Conservation (phyloP, 75 land plant genomes). For the Picea sitchensis region DNA sequence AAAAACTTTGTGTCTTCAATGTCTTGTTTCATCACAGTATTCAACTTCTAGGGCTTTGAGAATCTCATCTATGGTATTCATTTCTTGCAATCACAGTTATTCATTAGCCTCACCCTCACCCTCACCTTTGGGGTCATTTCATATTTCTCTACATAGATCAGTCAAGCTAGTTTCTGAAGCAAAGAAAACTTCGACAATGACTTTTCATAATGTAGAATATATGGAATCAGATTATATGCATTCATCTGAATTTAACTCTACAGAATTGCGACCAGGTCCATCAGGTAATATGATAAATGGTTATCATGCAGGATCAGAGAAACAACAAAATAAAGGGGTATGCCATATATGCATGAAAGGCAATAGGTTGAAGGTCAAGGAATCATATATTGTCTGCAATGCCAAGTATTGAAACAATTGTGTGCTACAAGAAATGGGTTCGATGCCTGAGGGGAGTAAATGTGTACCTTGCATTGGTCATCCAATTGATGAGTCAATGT, state of each 20-base stretch:
- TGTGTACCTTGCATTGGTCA: constrained; percentile 78
- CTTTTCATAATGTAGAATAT: constrained; percentile 33
- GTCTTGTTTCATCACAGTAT: constrained; percentile 16
- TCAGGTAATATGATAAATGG: neutral
- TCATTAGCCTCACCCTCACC: constrained; percentile 32
- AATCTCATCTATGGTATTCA: constrained; percentile 34
- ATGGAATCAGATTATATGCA: constrained; percentile 7
- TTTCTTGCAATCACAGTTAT: constrained; percentile 27
- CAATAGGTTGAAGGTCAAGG: constrained; percentile 62
- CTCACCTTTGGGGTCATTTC: constrained; percentile 14
- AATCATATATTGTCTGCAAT: constrained; percentile 76
- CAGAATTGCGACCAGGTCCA: neutral
- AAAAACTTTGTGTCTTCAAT: constrained; percentile 1
- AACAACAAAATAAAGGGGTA: constrained; percentile 48
- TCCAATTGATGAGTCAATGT: constrained; percentile 66
- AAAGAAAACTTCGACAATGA: constrained; percentile 26
- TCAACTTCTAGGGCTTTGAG: constrained; percentile 27
- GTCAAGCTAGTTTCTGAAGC: constrained; percentile 8
- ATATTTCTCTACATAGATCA: constrained; percentile 4
- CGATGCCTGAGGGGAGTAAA: constrained; percentile 97
- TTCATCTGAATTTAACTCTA: constrained; percentile 4
- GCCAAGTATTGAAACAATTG: constrained; percentile 84
- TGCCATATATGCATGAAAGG: constrained; percentile 76
- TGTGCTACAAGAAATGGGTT: constrained; percentile 85
- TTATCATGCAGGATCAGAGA: neutral